Evolutionary conservation across 495 filamentous ascomycete species (phyloP), one percentile per base, ranked within the genome.

Genomic region (Trichoderma erinaceum): DNA sequence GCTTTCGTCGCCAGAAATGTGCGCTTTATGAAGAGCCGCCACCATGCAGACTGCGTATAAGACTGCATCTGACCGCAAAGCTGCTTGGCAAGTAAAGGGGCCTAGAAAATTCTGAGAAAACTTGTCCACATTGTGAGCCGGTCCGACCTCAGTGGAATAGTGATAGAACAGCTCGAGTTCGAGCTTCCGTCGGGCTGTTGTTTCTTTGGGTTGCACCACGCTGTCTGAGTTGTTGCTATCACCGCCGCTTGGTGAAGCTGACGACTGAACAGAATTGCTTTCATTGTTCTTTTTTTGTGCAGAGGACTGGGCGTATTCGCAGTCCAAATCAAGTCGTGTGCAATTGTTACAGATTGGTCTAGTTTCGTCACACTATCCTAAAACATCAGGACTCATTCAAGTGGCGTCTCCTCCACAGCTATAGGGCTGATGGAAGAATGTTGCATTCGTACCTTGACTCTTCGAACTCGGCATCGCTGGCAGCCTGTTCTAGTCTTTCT

Each of bases 271-370:
- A 6, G 56, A 29, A 3, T 61, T 25, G 27, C 3, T 10, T 29
- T 61, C 25, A 11, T 10, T 32, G 11, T 3, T 16, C 18, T 11
- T 21, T 5, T 2, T 21, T 11, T 3, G 15, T 61, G 56, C 23
- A 43, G 25, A 61, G 10, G 52, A 69, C 50, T 70, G 35, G 4
- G 35, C 56, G 27, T 61, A 81, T 11, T 71, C 64, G 68, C 79
- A 81, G 4, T 72, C 69, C 5, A 78, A 48, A 8, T 72, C 69
- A 69, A 79, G 75, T 7, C 78, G 75, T 11, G 70, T 68, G 67
- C 79, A 81, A 64, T 72, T 73, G 66, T 74, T 70, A 61, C 79
- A 81, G 0, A 73, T 63, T 12, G 79, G 79, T n/a, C 77, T 73
- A 64, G 70, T 70, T 65, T 81, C 79, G 64, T 81, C 74, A 48